Evolutionary conservation across 768 basidiomycete species (phyloP).

Genomic region (Leccinum imitatum): DNA sequence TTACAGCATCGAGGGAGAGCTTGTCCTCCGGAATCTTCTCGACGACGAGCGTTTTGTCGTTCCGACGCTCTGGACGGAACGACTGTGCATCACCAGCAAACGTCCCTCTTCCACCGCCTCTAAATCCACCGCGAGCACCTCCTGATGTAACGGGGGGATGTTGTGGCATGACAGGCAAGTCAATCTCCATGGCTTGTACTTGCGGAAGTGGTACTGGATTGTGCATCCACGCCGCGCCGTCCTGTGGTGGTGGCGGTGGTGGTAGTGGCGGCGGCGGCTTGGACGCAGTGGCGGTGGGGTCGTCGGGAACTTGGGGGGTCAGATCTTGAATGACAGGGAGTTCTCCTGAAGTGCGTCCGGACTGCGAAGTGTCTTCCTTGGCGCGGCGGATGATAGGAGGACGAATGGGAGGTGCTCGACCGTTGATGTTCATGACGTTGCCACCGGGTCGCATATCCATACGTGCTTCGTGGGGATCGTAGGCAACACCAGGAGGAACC

Average conservation of each 20-base stretch:
- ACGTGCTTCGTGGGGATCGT: conserved; percentile 76
- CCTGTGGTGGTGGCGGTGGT: conserved; percentile 14
- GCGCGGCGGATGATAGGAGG: conserved; percentile 57
- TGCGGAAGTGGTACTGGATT: conserved; percentile 11
- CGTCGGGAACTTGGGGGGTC: conserved; percentile 53
- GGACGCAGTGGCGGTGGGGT: conserved; percentile 27
- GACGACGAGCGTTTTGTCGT: conserved; percentile 83
- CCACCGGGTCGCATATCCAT: conserved; percentile 76
- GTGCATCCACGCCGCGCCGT: conserved; percentile 24
- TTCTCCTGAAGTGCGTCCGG: conserved; percentile 57
- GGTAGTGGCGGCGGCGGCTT: conserved; percentile 7
- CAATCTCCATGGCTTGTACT: conserved; percentile 30
- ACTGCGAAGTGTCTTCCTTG: conserved; percentile 49
- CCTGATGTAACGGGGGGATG: conserved; percentile 29
- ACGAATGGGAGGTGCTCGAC: conserved; percentile 44
- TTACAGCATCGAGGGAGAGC: conserved; percentile 73
- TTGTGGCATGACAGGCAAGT: conserved; percentile 32
- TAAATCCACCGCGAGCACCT: conserved; percentile 44
- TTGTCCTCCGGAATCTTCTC: conserved; percentile 92
- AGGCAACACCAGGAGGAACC: conserved; percentile 47
- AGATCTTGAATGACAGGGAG: conserved; percentile 83
- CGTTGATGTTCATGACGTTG: conserved; percentile 27
- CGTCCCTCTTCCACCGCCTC: conserved; percentile 52
- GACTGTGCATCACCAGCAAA: conserved; percentile 64
- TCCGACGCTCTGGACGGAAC: conserved; percentile 65